Percentiles rank a stretch among this genome's conserved stretches.
Evolutionary conservation across 2,329 filamentous ascomycete genomes (phyloP).

Genomic region (Geoglossum cookeanum): DNA sequence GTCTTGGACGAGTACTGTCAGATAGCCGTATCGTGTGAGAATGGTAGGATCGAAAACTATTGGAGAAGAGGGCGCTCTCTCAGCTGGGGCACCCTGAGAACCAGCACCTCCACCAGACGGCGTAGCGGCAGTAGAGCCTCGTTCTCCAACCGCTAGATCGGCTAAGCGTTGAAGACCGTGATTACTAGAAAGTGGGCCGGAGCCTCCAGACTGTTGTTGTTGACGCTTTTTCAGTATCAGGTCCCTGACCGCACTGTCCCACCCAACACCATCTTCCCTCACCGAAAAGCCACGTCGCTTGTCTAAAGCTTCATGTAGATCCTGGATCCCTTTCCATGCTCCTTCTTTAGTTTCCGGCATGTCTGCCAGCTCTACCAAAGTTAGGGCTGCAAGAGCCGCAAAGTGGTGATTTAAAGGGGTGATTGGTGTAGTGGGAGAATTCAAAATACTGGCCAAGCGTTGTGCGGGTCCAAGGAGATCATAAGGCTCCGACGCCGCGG

Average conservation of each 20-base stretch:
- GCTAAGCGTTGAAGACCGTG: conserved; percentile 38
- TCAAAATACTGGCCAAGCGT: conserved; percentile 39
- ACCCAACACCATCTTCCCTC: conserved; percentile 29
- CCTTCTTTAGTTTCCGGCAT: conserved; percentile 37
- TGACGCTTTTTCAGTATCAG: conserved; percentile 27
- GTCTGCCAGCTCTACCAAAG: conserved; percentile 40
- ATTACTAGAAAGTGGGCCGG: conserved; percentile 20
- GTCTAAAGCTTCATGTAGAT: conserved; percentile 33
- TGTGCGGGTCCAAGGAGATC: conserved; percentile 42
- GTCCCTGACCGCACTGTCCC: conserved; percentile 37
- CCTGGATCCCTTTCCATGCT: conserved; percentile 34
- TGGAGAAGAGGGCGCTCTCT: conserved; percentile 2
- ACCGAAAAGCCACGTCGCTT: conserved; percentile 23
- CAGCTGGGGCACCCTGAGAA: conserved; percentile 4
- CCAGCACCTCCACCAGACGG: conserved; percentile 4
- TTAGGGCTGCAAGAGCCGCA: conserved; percentile 37
- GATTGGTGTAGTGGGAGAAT: conserved; percentile 32
- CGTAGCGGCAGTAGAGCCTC: conserved; percentile 12
- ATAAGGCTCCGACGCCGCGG: conserved; percentile 32
- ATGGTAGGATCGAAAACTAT: conserved; percentile 18
- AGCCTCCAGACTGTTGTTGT: conserved; percentile 24
- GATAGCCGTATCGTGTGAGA: conserved; percentile 21
- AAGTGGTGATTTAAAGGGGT: conserved; percentile 52
- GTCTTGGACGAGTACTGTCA: conserved; percentile 20
- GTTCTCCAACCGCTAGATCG: conserved; percentile 22